A percentile compares a stretch with the other conserved stretches of the same genome.
phyloP scores from a whole-genome alignment of 2,329 filamentous ascomycete genomes.

The Zymoseptoria pseudotritici region DNA sequence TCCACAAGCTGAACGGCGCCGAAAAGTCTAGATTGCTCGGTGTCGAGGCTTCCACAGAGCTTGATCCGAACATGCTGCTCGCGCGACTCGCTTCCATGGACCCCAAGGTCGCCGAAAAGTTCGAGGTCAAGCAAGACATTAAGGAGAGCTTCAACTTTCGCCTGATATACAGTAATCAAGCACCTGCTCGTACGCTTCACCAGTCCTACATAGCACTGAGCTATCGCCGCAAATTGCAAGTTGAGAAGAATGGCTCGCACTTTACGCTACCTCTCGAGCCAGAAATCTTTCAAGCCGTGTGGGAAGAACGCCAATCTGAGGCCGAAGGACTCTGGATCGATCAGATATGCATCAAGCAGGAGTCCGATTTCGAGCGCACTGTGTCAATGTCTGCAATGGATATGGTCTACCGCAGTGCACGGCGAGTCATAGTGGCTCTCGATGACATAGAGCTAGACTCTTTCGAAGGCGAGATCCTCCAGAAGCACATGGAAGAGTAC shows the following conservation, averaged over 20 bases:
- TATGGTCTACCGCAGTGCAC: slow-evolving; percentile 36
- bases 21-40: slow-evolving; percentile 24
- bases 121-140: slow-evolving; percentile 29
- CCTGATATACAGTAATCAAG: slow-evolving; percentile 31
- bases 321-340: slow-evolving; percentile 36
- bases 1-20: slow-evolving; percentile 19
- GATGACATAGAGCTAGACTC: slow-evolving; percentile 34
- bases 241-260: slow-evolving; percentile 25
- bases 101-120: slow-evolving; percentile 18
- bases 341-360: slow-evolving; percentile 39
- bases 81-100: slow-evolving; percentile 18
- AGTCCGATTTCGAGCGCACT: slow-evolving; percentile 33
- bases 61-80: slow-evolving; percentile 14
- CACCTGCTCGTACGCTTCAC: slow-evolving; percentile 26
- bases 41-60: slow-evolving; percentile 20
- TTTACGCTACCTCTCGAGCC: slow-evolving; percentile 34
- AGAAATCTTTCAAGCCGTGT: slow-evolving; percentile 36
- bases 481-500: slow-evolving; percentile 35
- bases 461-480: slow-evolving; percentile 31
- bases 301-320: slow-evolving; percentile 30
- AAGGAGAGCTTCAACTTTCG: slow-evolving; percentile 30
- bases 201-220: slow-evolving; percentile 39
- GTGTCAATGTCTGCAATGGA: slow-evolving; percentile 37
- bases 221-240: slow-evolving; percentile 34
- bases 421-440: slow-evolving; percentile 35